Base-by-base conservation (phyloP, 2,329 filamentous ascomycete genomes). In the Paracamarosporium sp. region DNA sequence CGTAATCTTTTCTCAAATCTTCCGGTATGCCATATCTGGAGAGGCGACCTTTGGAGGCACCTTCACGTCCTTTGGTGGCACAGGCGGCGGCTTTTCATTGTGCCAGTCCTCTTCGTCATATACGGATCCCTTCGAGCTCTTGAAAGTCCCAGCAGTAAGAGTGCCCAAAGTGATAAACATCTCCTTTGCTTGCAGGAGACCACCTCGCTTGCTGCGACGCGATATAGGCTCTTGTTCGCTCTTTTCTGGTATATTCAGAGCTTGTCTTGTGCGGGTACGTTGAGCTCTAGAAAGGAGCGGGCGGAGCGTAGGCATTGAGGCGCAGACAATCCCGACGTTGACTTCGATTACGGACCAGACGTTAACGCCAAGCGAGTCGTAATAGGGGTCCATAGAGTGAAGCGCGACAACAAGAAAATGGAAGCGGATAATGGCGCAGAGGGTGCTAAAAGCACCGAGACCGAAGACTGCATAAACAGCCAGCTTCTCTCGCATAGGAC, bases 331-430 rank as follows among this genome's bases (percentile, higher is more conserved):
- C n/a, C 91, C 93, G 2, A 95, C 83, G 64, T 96, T 94, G 67
- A 96, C 91, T 75, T 97, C 93, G 56, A 97, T 87, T 17, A 90
- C 90, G 8, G 90, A 93, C 93, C 93, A 97, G 88, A 96, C 92
- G 69, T 96, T 88, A 0, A 92, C 90, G 11, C 91, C 79, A 0
- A 91, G 90, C 1, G 90, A 90, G 69, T 93, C 92, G 86, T 82
- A 86, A 52, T 81, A 82, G 43, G 84, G 82, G 62, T 86, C 83
- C 2, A 76, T 78, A 12, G 73, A 72, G 4, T 76, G 71, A 6
- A 60, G 68, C 24, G 71, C 70, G 35, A 74, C 76, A 40, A 76
- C 64, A 9, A 69, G 61, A 76, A 75, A 60, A 71, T 79, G 38
- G 73, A 69, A 11, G 76, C 80, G 25, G 90, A 92, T 62, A 86